Evolutionary conservation across 2,329 filamentous ascomycete species (phyloP).

Genomic region (Fusarium sp.): DNA sequence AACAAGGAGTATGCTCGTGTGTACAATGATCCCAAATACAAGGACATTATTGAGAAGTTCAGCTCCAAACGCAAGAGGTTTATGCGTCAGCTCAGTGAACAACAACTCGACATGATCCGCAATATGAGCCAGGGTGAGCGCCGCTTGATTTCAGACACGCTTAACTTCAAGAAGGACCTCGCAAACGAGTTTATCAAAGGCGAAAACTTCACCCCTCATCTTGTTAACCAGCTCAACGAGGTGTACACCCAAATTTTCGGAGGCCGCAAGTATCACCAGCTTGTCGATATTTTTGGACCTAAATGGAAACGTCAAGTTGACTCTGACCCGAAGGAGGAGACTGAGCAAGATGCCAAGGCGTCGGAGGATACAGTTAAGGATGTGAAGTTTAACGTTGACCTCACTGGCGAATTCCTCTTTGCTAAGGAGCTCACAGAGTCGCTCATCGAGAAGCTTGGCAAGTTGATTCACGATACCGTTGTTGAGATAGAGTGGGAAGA

Average conservation of each 20-base stretch:
- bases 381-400: neutral
- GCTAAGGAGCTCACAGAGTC: neutral
- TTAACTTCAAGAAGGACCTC: conserved; percentile 6
- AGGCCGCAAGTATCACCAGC: neutral
- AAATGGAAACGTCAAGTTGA: neutral
- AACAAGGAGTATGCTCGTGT: conserved; percentile 15
- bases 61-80: neutral
- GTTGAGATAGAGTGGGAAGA: neutral
- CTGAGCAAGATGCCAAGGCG: neutral
- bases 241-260: neutral
- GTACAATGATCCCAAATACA: neutral
- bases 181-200: conserved; percentile 8
- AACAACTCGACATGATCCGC: conserved; percentile 3
- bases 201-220: neutral
- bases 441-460: conserved; percentile 5
- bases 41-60: neutral
- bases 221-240: conserved; percentile 17
- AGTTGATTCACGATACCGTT: neutral
- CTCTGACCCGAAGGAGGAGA: neutral
- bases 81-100: neutral
- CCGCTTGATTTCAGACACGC: neutral
- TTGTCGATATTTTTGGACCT: neutral
- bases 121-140: neutral
- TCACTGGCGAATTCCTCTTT: neutral
- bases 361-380: neutral